These are phyloP conservation scores for Purpureocillium takamizusanense DNA, from an alignment of 2,329 filamentous ascomycete genomes.

Conservation along the genomic window DNA sequence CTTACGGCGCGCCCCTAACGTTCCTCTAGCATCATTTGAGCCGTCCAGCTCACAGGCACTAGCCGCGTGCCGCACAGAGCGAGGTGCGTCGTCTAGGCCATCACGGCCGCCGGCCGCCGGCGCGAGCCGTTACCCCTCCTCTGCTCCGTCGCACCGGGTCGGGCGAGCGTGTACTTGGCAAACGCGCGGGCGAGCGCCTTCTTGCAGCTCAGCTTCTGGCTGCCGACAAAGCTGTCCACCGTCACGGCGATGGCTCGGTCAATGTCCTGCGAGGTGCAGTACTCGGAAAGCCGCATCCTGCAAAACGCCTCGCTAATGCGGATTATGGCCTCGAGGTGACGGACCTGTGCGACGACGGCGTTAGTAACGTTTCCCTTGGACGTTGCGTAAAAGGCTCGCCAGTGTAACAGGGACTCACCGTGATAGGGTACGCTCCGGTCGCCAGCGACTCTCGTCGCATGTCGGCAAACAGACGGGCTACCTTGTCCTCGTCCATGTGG, in stretches of 20 bases:
- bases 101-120: slow-evolving; percentile 19
- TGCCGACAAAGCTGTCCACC: slow-evolving; percentile 90
- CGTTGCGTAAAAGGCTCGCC: background rate
- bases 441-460: slow-evolving; percentile 90
- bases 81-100: slow-evolving; percentile 12
- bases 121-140: slow-evolving; percentile 12
- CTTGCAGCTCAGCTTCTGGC: slow-evolving; percentile 96
- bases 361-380: slow-evolving; percentile 2
- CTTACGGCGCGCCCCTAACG: too few species aligned
- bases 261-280: slow-evolving; percentile 82
- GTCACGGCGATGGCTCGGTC: slow-evolving; percentile 96
- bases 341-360: slow-evolving; percentile 64
- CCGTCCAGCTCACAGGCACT: too few species aligned
- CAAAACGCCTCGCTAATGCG: slow-evolving; percentile 90
- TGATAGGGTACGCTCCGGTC: slow-evolving; percentile 95
- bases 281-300: slow-evolving; percentile 96
- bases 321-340: slow-evolving; percentile 96
- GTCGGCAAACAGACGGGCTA: slow-evolving; percentile 86
- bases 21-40: too few species aligned
- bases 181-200: slow-evolving; percentile 90
- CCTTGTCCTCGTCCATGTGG: slow-evolving; percentile 96
- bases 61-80: too few species aligned
- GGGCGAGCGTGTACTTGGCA: slow-evolving; percentile 74
- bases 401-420: slow-evolving; percentile 49
- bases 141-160: slow-evolving; percentile 29